These are phyloP conservation scores for Xylaria longipes DNA, from an alignment of 495 filamentous ascomycete species.

Conservation along the genomic window DNA sequence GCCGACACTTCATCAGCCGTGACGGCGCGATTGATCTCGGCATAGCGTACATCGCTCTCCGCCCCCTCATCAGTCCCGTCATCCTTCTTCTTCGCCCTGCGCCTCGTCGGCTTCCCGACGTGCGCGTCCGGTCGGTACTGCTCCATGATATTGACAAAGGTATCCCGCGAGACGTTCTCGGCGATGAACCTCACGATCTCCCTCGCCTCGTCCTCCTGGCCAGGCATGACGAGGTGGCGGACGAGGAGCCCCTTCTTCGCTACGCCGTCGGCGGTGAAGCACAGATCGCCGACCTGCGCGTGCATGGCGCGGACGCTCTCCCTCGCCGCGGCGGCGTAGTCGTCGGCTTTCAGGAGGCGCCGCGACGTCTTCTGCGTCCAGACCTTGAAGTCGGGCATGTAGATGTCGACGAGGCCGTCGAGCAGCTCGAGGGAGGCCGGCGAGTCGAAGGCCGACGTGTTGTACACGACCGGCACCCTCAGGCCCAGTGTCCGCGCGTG, in stretches of 20 bases:
- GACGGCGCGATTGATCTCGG: slow-evolving; percentile 76
- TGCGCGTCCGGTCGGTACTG: slow-evolving; percentile 79
- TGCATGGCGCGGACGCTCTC: slow-evolving; percentile 80
- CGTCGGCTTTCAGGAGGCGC: slow-evolving; percentile 73
- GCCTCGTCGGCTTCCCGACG: slow-evolving; percentile 68
- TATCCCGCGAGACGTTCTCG: slow-evolving; percentile 67
- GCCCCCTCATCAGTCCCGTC: slow-evolving; percentile 30
- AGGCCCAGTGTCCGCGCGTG: slow-evolving; percentile 70
- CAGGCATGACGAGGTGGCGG: slow-evolving; percentile 80
- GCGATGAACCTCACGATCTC: slow-evolving; percentile 75
- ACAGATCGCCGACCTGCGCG: slow-evolving; percentile 75
- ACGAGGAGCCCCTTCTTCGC: slow-evolving; percentile 75
- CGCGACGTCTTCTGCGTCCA: slow-evolving; percentile 68
- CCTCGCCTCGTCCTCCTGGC: slow-evolving; percentile 68
- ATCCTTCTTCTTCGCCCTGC: slow-evolving; percentile 29
- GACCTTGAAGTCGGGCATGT: slow-evolving; percentile 80
- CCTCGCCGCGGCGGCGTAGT: slow-evolving; percentile 69
- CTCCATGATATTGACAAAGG: slow-evolving; percentile 78
- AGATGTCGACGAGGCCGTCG: slow-evolving; percentile 79
- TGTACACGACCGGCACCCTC: slow-evolving; percentile 75
- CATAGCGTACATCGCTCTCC: slow-evolving; percentile 62
- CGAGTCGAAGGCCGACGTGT: slow-evolving; percentile 77
- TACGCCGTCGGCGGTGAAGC: slow-evolving; percentile 76
- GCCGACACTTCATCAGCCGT: slow-evolving; percentile 64
- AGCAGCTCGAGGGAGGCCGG: slow-evolving; percentile 68